Conservation (phyloP, 441 rosid genomes). For the Gossypium trilobum region DNA sequence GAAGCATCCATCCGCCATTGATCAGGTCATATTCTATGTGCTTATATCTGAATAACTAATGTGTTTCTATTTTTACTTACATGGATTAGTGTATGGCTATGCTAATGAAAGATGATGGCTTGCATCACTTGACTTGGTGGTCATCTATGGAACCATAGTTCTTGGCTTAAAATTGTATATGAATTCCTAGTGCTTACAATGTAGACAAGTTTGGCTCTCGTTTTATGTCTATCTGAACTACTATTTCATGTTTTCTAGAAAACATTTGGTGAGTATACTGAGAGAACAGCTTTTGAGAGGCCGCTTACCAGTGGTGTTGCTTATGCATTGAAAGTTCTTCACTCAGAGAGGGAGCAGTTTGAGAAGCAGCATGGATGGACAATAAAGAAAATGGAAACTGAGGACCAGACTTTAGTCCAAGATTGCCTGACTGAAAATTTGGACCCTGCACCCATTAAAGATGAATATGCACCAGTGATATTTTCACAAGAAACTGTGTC, state of each 20-base stretch:
- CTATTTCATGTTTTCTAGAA: constrained; percentile 36
- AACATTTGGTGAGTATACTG: constrained; percentile 84
- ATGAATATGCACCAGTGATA: constrained; percentile 91
- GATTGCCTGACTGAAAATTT: constrained; percentile 73
- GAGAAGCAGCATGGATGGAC: constrained; percentile 71
- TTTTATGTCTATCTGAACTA: neutral
- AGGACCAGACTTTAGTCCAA: constrained; percentile 76
- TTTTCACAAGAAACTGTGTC: constrained; percentile 96
- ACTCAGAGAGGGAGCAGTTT: constrained; percentile 75
- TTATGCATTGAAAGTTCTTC: constrained; percentile 85
- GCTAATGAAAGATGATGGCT: neutral
- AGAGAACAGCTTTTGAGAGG: constrained; percentile 93
- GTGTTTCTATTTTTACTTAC: constrained; percentile 4
- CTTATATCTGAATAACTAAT: neutral
- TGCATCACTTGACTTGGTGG: neutral
- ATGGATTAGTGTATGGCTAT: neutral
- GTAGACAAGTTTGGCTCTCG: neutral
- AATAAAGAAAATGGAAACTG: constrained; percentile 86
- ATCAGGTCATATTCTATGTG: constrained; percentile 55
- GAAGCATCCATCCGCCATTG: constrained; percentile 80
- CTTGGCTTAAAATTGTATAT: neutral
- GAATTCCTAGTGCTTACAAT: neutral
- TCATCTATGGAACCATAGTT: neutral
- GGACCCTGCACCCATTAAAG: constrained; percentile 79
- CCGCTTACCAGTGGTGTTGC: constrained; percentile 99